Evolutionary conservation across 495 filamentous ascomycete genomes (phyloP).

Genomic region (Chaetomidium leptoderma): DNA sequence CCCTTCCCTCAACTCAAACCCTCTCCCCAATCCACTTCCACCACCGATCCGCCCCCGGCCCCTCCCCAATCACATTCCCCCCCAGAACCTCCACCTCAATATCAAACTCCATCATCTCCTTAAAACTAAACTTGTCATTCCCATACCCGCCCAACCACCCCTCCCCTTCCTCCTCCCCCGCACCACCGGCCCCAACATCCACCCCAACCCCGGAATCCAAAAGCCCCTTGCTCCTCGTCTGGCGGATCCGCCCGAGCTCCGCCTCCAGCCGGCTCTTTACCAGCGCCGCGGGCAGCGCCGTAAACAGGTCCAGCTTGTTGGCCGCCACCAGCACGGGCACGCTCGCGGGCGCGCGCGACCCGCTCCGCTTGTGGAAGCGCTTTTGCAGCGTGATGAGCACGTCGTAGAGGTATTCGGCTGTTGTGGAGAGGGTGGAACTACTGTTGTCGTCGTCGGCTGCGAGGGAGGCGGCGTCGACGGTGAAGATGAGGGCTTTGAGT

Average conservation of each 20-base stretch:
- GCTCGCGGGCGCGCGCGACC: slow-evolving; percentile 54
- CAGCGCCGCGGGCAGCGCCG: slow-evolving; percentile 74
- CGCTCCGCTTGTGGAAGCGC: slow-evolving; percentile 52
- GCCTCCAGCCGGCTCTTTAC: slow-evolving; percentile 72
- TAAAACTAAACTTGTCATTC: slow-evolving; percentile 71
- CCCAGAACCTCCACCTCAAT: slow-evolving; percentile 74
- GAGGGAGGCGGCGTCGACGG: slow-evolving; percentile 78
- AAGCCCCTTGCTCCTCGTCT: slow-evolving; percentile 72
- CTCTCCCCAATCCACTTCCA: slow-evolving; percentile 72
- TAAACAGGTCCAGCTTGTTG: slow-evolving; percentile 95
- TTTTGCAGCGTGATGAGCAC: slow-evolving; percentile 76
- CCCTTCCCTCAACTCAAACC: slow-evolving; percentile 5
- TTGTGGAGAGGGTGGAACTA: slow-evolving; percentile 32
- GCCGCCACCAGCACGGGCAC: slow-evolving; percentile 79
- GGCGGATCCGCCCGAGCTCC: slow-evolving; percentile 76
- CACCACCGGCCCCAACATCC: slow-evolving; percentile 45
- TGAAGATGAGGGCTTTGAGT: slow-evolving; percentile 75
- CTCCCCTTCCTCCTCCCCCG: slow-evolving; percentile 58
- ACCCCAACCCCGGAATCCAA: slow-evolving; percentile 70
- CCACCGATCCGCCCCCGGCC: slow-evolving; percentile 70
- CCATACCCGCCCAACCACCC: slow-evolving; percentile 79
- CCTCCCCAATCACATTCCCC: slow-evolving; percentile 71
- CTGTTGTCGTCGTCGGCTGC: slow-evolving; percentile 48
- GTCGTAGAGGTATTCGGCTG: slow-evolving; percentile 71
- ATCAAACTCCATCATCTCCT: slow-evolving; percentile 74